Conservation (phyloP, 2,329 filamentous ascomycete species). For the Epichloe uncinata region DNA sequence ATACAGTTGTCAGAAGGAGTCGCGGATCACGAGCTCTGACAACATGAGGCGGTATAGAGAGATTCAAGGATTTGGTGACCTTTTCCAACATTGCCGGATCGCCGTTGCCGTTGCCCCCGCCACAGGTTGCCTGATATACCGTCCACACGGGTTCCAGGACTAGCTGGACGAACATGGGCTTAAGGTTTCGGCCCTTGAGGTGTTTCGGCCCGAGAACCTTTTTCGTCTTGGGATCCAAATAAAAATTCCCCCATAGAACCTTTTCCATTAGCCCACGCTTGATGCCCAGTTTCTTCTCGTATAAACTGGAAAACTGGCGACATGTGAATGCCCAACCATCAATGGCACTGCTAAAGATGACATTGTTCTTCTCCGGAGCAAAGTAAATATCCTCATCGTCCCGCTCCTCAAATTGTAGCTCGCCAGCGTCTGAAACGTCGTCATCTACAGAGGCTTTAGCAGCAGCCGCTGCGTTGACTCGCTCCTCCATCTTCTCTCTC, state of each 20-base stretch:
- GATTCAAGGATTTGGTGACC: slow-evolving; percentile 80
- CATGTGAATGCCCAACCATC: slow-evolving; percentile 99
- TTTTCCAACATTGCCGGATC: slow-evolving; percentile 78
- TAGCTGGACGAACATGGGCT: slow-evolving; percentile 95
- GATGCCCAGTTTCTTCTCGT: slow-evolving; percentile 94
- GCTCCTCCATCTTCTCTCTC: slow-evolving; percentile 84
- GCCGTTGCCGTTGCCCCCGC: slow-evolving; percentile 69
- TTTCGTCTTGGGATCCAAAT: slow-evolving; percentile 93
- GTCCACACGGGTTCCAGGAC: slow-evolving; percentile 95
- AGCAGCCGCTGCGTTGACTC: slow-evolving; percentile 56
- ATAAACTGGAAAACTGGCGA: slow-evolving; percentile 81
- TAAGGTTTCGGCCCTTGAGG: slow-evolving; percentile 78
- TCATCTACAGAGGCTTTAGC: slow-evolving; percentile 42
- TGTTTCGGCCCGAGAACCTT: slow-evolving; percentile 84
- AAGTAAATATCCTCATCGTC: slow-evolving; percentile 98
- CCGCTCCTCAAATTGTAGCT: slow-evolving; percentile 68
- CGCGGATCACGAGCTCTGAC: slow-evolving; percentile 72
- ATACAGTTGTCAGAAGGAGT: slow-evolving; percentile 72
- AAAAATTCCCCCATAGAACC: slow-evolving; percentile 93
- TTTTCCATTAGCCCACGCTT: slow-evolving; percentile 81
- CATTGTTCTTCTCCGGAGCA: slow-evolving; percentile 94
- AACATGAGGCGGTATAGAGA: slow-evolving; percentile 75
- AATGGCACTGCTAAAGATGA: slow-evolving; percentile 94
- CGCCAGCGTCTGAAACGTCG: slow-evolving; percentile 40
- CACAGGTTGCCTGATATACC: slow-evolving; percentile 80